These are phyloP conservation scores for Pyrenophora graminea DNA, from an alignment of 2,329 filamentous ascomycete genomes.

Conservation along the genomic window DNA sequence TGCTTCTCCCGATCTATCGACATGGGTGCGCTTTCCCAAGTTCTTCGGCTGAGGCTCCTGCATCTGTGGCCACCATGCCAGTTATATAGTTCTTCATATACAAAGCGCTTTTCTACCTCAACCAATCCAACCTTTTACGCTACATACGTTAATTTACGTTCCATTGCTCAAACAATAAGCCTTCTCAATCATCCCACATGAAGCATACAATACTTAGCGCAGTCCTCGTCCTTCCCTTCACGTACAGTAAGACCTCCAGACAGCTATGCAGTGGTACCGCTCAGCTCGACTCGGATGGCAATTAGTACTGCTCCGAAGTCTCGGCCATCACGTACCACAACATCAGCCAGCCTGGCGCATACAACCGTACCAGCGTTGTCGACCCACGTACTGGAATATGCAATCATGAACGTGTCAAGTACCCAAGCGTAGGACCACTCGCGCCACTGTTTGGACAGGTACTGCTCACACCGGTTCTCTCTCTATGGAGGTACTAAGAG, in stretches of 20 bases:
- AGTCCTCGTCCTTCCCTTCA: slow-evolving; percentile 14
- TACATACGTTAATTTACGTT: not conserved
- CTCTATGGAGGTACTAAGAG: not conserved
- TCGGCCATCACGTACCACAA: slow-evolving; percentile 69
- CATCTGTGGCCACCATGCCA: not conserved
- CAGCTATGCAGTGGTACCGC: slow-evolving; percentile 43
- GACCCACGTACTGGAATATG: slow-evolving; percentile 60
- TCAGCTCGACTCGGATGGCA: slow-evolving; percentile 52
- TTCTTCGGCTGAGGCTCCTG: not conserved
- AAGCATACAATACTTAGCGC: slow-evolving; percentile 21
- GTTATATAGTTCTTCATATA: not conserved
- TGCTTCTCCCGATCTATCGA: not conserved
- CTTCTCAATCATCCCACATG: slow-evolving; percentile 25
- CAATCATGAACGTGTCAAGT: slow-evolving; percentile 56
- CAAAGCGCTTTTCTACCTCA: not conserved
- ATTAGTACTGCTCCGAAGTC: slow-evolving; percentile 70
- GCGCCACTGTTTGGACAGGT: slow-evolving; percentile 74
- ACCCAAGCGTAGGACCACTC: slow-evolving; percentile 64
- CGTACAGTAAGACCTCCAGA: slow-evolving; percentile 31
- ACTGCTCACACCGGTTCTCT: slow-evolving; percentile 9
- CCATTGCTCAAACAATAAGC: slow-evolving; percentile 11
- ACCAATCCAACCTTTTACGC: not conserved
- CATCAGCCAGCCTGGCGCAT: slow-evolving; percentile 64
- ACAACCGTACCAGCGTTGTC: slow-evolving; percentile 68
- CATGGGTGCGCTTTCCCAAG: not conserved